A percentile compares a stretch with the other conserved stretches of the same genome.
Evolutionary conservation across 176 grass and related monocot species (phyloP).

Genomic region (Aegilops speltoides): DNA sequence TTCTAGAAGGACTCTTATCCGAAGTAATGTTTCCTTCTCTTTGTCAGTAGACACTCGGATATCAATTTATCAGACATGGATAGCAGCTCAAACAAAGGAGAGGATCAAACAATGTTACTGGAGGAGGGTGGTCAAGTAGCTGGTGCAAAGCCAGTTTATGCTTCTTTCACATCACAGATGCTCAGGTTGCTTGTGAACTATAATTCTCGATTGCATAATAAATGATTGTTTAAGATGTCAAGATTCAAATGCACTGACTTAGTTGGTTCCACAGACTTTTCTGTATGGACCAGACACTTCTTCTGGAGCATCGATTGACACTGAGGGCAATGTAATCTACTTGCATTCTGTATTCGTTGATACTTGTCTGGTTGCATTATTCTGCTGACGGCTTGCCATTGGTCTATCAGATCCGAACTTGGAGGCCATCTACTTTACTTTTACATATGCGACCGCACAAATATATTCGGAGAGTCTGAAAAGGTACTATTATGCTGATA

Average conservation of each 20-base stretch:
- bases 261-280: slow-evolving; percentile 63
- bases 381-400: slow-evolving; percentile 34
- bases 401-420: slow-evolving; percentile 85
- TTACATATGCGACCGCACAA: slow-evolving; percentile 88
- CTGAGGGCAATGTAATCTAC: slow-evolving; percentile 80
- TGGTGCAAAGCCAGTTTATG: slow-evolving; percentile 53
- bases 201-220: slow-evolving; percentile 1
- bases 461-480: slow-evolving; percentile 81
- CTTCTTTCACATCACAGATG: slow-evolving; percentile 64
- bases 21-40: slow-evolving; percentile 28
- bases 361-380: slow-evolving; percentile 19
- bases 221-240: slow-evolving; percentile 26
- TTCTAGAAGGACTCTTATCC: slow-evolving; percentile 31
- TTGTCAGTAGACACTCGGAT: slow-evolving; percentile 78
- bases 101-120: slow-evolving; percentile 60
- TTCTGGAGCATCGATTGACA: slow-evolving; percentile 76
- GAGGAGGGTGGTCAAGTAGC: slow-evolving; percentile 67
- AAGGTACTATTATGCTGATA: slow-evolving; percentile 62
- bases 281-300: slow-evolving; percentile 69
- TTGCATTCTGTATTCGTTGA: slow-evolving; percentile 4
- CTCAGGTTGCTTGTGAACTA: slow-evolving; percentile 52
- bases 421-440: slow-evolving; percentile 84
- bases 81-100: slow-evolving; percentile 55
- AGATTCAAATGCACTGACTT: slow-evolving; percentile 22
- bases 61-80: slow-evolving; percentile 73